A percentile compares a stretch with the other conserved stretches of the same genome.
Evolutionary conservation across 148 eudicot genomes (phyloP).

Genomic region (Amaranthus palmeri): DNA sequence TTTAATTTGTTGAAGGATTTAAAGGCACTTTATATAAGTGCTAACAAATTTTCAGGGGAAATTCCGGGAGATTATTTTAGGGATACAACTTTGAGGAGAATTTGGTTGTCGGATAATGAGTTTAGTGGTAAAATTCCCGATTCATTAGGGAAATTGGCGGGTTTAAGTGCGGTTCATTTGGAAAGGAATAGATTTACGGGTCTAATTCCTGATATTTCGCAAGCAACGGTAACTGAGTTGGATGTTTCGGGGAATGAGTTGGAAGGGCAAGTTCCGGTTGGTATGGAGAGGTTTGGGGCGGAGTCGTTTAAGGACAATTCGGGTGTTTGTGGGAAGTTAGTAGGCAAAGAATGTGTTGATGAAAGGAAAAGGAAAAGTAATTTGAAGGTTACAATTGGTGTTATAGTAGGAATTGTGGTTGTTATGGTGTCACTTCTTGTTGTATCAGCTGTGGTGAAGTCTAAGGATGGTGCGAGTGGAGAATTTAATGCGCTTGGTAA

Average conservation of each 20-base stretch:
- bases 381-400: constrained; percentile 16
- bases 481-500: constrained; percentile 23
- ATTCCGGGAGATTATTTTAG: constrained; percentile 37
- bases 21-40: constrained; percentile 34
- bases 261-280: constrained; percentile 44
- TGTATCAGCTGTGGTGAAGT: constrained; percentile 23
- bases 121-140: constrained; percentile 51
- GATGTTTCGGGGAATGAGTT: constrained; percentile 41
- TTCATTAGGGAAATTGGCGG: constrained; percentile 27
- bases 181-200: constrained; percentile 51
- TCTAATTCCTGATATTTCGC: constrained; percentile 33
- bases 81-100: constrained; percentile 26
- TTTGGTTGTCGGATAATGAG: constrained; percentile 36
- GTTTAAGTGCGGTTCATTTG: constrained; percentile 31
- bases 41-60: constrained; percentile 51
- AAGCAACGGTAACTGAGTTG: constrained; percentile 22
- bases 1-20: constrained; percentile 33
- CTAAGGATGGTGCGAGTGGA: constrained; percentile 21
- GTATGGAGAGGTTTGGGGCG: constrained; percentile 38
- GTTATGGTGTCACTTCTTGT: constrained; percentile 24
- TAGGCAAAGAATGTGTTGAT: constrained; percentile 31
- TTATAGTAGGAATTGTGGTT: constrained; percentile 32
- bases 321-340: constrained; percentile 38
- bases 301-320: constrained; percentile 40
- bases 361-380: neutral